Base-by-base conservation (phyloP, 257 asterid genomes). In the Cordia subcordata region DNA sequence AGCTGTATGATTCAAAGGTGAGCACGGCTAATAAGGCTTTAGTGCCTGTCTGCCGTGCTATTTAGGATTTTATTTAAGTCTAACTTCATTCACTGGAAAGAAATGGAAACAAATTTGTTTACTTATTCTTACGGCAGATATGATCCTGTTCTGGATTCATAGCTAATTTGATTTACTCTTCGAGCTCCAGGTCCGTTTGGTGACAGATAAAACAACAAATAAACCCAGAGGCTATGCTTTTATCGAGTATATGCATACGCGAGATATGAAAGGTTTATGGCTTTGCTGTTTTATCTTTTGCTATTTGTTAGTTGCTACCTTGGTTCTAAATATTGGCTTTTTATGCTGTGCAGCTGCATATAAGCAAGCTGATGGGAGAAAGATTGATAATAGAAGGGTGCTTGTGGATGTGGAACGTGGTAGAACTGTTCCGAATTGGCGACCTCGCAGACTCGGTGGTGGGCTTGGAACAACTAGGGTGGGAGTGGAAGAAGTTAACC, bases 361-460 rank as follows among this genome's bases (percentile, higher is more conserved):
- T 76, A 92, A 92, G 68, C 99, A 88, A 82, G 96, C 99, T 65
- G 96, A 92, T 81, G 99, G 99, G 70, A 88, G 79, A 75, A 92
- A 92, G 79, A 77, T 92, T 69, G 96, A 92, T 81, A 88, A 88
- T 61, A 77, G 89, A 69, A 83, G 99, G 78, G 99, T 92, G 72
- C 82, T 92, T 67, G 99, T 92, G 72, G 99, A 92, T 78, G 99
- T 92, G 60, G 99, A 92, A 73, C 96, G 99, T 50, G 99, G 99
- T 27, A 87, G 99, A 88, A 93, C 99, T 54, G 99, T 93, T 47
- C 96, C 95, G 39, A 89, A 93, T 67, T 93, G 99, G 99, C 85
- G 96, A 23, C 99, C 99, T 70, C 96, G 99, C 47, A 82, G 96
- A 71, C 97, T 93, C 72, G 99, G 97, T 54, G 99, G 99, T 52